Conservation (phyloP, 176 grass and related monocot species). For the Ampelocalamus luodianensis region DNA sequence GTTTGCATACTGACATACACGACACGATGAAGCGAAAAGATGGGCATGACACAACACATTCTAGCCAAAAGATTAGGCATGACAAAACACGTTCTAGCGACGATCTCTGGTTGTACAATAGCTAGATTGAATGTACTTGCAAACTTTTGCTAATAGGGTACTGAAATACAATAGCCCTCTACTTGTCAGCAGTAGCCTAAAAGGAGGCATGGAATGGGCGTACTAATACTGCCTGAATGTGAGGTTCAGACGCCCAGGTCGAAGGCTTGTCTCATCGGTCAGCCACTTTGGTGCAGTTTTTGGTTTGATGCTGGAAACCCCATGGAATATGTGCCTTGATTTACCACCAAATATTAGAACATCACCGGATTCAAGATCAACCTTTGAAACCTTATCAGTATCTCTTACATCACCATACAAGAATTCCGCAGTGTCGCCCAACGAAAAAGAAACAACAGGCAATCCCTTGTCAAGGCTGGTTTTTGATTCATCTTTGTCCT, state of each 20-base stretch:
- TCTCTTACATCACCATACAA: conserved; percentile 53
- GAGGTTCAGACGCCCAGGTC: conserved; percentile 65
- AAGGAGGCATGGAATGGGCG: neutral
- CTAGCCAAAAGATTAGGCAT: neutral
- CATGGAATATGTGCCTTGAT: conserved; percentile 59
- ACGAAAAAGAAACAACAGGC: conserved; percentile 67
- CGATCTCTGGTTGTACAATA: neutral
- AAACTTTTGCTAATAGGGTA: neutral
- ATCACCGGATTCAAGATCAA: conserved; percentile 65
- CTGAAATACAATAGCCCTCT: neutral
- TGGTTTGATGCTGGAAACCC: conserved; percentile 37
- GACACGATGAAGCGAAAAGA: neutral
- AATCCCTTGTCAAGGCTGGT: conserved; percentile 44
- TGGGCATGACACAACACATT: too few relatives aligned
- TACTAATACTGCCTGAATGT: conserved; percentile 57
- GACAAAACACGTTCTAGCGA: neutral
- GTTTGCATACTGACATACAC: too few relatives aligned
- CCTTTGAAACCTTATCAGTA: conserved; percentile 33
- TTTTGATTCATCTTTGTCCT: conserved; percentile 62
- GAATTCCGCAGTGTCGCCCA: conserved; percentile 61
- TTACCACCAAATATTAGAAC: conserved; percentile 63
- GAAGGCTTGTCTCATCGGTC: conserved; percentile 47
- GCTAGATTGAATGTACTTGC: neutral
- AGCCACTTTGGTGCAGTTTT: conserved; percentile 44
- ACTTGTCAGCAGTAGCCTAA: neutral